Evolutionary conservation across 306 rosid species (phyloP), one percentile per base, ranked within the genome.

Genomic region (Cicer pinnatifidum): DNA sequence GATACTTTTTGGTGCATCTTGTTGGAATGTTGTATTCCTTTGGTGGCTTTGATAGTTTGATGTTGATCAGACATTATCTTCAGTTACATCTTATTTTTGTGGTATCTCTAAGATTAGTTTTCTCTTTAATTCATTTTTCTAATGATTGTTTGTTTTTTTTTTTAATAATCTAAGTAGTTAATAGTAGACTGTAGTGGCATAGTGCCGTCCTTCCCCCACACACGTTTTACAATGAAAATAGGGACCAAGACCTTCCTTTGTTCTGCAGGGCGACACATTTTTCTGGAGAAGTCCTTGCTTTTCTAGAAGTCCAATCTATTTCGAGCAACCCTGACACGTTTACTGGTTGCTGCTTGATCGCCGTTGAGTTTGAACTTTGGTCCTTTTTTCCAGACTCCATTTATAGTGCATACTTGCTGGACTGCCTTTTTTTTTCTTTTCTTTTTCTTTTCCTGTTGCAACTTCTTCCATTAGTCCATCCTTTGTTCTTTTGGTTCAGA

Each of bases 1-100:
- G 23, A 58, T 79, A 75, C 17, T 65, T 11, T 64, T 28, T 15
- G 45, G 35, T 50, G 44, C 72, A 72, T 53, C 61, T 65, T 62
- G 11, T 43, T 69, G 72, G 69, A 61, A 40, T 54, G 19, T 63
- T 8, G 59, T 51, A 13, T 12, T 52, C 19, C 23, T 41, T 15
- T 43, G 45, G 61, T 71, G 23, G 46, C 53, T 52, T 71, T 44
- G 51, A 9, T 53, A 50, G 20, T 50, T 50, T 50, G 56, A 50
- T 39, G 65, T 63, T 16, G 39, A 63, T 44, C 16, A 6, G 10
- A 45, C 40, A 78, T 50, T 8, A 28, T 61, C 13, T 71, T 63
- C 50, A 2, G 64, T 48, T 48, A 11, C 56, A 50, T 23, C 66
- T 53, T 70, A 43, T 33, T 15, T 53, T 35, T 11, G 12, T 52